Evolutionary conservation across 495 filamentous ascomycete species (phyloP).

Genomic region (Aspergillus saccharolyticus): DNA sequence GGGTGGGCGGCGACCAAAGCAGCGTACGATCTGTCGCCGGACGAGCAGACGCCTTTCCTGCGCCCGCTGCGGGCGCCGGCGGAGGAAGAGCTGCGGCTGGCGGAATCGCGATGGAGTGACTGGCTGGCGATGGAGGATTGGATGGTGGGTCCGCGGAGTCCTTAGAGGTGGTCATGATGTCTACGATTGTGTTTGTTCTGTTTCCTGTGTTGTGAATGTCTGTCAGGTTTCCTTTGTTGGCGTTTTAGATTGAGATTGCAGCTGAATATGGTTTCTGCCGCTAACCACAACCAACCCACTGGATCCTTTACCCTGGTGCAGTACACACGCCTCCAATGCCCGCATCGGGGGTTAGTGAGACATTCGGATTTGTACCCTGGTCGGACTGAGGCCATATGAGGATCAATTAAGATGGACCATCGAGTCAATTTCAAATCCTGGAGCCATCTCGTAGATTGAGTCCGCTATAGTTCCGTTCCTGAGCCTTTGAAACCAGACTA

Average conservation of each 20-base stretch:
- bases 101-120: constrained; percentile 77
- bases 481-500: too few species aligned
- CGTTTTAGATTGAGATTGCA: background rate
- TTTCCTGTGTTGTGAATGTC: background rate
- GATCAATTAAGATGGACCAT: background rate
- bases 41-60: constrained; percentile 80
- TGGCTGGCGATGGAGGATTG: constrained; percentile 96
- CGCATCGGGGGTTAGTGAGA: background rate
- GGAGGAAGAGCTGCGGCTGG: constrained; percentile 73
- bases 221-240: background rate
- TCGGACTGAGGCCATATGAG: background rate
- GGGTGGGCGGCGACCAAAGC: constrained; percentile 81
- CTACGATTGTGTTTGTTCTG: background rate
- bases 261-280: background rate
- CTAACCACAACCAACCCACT: too few species aligned
- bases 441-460: too few species aligned
- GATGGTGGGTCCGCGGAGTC: constrained; percentile 73
- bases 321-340: background rate
- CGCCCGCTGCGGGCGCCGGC: constrained; percentile 66
- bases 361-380: too few species aligned
- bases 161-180: constrained; percentile 28
- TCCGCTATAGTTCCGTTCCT: background rate
- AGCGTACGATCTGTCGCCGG: constrained; percentile 75
- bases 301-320: too few species aligned
- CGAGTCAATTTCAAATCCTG: background rate